phyloP scores from a whole-genome alignment of 2,329 filamentous ascomycete genomes.

The Lasiodiplodia sp. region DNA sequence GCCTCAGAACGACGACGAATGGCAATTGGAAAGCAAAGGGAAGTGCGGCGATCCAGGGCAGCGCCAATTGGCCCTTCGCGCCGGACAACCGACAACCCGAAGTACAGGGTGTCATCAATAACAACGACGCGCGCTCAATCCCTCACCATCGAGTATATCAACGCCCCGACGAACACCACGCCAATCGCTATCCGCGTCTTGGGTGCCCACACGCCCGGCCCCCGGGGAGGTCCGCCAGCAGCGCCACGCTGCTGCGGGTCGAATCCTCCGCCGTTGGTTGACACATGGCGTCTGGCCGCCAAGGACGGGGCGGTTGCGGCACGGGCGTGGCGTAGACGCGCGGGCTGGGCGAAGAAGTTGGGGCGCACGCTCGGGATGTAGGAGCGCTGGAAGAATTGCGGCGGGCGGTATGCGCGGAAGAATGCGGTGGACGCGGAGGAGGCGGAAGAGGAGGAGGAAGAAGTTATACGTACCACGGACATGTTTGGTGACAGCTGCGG shows the following conservation, averaged over 20 bases:
- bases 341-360: conserved; percentile 21
- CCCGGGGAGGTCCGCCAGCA: background rate
- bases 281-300: conserved; percentile 13
- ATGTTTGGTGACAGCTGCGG: conserved; percentile 20
- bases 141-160: conserved; percentile 67
- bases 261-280: conserved; percentile 3
- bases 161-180: conserved; percentile 59
- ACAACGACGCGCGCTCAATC: conserved; percentile 34
- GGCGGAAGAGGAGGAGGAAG: background rate
- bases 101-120: background rate
- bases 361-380: conserved; percentile 20
- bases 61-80: background rate
- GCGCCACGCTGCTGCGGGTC: conserved; percentile 1
- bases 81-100: background rate
- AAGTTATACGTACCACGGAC: conserved; percentile 29
- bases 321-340: conserved; percentile 12
- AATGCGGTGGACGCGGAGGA: background rate
- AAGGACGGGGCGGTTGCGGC: conserved; percentile 4
- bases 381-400: conserved; percentile 28
- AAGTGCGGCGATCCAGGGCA: background rate
- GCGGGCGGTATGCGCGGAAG: conserved; percentile 25
- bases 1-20: background rate
- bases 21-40: background rate
- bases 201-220: conserved; percentile 31
- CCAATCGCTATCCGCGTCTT: conserved; percentile 55